Evolutionary conservation across 306 rosid species (phyloP), one percentile per base, ranked within the genome.

Genomic region (Cajanus cajan): DNA sequence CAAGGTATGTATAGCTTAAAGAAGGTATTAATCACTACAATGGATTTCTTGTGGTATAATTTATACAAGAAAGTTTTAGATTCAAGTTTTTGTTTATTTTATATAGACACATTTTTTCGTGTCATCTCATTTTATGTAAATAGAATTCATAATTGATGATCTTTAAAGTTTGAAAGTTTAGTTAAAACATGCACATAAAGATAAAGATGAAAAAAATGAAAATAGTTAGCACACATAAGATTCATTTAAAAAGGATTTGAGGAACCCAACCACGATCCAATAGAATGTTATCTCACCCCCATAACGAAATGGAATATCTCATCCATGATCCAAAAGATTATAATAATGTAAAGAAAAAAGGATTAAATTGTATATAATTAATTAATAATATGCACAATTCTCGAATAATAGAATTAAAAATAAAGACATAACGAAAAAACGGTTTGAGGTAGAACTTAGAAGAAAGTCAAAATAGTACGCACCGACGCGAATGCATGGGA

Each of bases 401-500:
- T n/a, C n/a, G n/a, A n/a, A n/a, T n/a, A n/a, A n/a, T n/a, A n/a
- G n/a, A n/a, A n/a, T n/a, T n/a, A n/a, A n/a, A n/a, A n/a, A n/a
- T n/a, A n/a, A n/a, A n/a, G n/a, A n/a, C n/a, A n/a, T n/a, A n/a
- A n/a, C n/a, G n/a, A n/a, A n/a, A n/a, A n/a, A n/a, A n/a, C n/a
- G n/a, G n/a, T n/a, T n/a, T n/a, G n/a, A n/a, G n/a, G n/a, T n/a
- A n/a, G n/a, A n/a, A n/a, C n/a, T n/a, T 34, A 78, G n/a, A 15
- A 44, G 62, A 36, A 50, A 66, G 83, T 83, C 83, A 67, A 73
- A 83, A 74, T 14, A 39, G 28, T 61, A 74, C 28, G 62, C 86
- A 82, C 88, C 88, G 88, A 82, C 88, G 86, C 18, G 15, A 40
- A 67, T 66, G 80, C 80, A 31, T 73, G 78, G 88, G 86, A 68